A percentile compares a stretch with the other conserved stretches of the same genome.
Evolutionary conservation across 2,329 filamentous ascomycete genomes (phyloP).

Genomic region (Fusarium sp.): DNA sequence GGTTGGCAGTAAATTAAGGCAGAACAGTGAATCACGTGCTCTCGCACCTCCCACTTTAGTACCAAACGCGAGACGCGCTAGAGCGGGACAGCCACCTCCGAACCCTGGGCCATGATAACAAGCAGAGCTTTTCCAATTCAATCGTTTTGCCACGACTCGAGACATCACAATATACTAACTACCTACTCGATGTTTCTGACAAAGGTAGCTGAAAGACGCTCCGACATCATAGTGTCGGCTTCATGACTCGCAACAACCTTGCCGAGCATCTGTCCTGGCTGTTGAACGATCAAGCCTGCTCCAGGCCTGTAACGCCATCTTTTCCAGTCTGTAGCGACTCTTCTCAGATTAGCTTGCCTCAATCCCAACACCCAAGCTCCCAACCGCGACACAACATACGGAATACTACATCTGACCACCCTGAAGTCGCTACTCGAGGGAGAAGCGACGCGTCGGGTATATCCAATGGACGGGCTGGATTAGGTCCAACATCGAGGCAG

Average conservation of each 20-base stretch:
- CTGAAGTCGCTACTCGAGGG: neutral
- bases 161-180: conserved; percentile 10
- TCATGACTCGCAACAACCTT: conserved; percentile 72
- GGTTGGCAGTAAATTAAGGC: neutral
- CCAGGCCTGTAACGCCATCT: conserved; percentile 52
- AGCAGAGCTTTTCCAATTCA: conserved; percentile 20
- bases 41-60: conserved; percentile 46
- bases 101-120: conserved; percentile 37
- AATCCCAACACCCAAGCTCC: conserved; percentile 36
- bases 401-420: neutral
- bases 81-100: conserved; percentile 25
- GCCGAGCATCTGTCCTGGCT: conserved; percentile 67
- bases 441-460: conserved; percentile 10
- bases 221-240: conserved; percentile 48
- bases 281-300: conserved; percentile 56
- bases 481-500: conserved; percentile 36
- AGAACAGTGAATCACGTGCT: conserved; percentile 38
- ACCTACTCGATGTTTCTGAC: conserved; percentile 38
- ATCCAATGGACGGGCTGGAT: conserved; percentile 36
- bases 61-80: conserved; percentile 46
- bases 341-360: conserved; percentile 37
- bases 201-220: conserved; percentile 33
- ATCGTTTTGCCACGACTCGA: conserved; percentile 7
- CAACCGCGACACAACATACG: conserved; percentile 3
- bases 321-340: conserved; percentile 47